phyloP scores from a whole-genome alignment of 495 filamentous ascomycete species.

The Extremus antarcticus region DNA sequence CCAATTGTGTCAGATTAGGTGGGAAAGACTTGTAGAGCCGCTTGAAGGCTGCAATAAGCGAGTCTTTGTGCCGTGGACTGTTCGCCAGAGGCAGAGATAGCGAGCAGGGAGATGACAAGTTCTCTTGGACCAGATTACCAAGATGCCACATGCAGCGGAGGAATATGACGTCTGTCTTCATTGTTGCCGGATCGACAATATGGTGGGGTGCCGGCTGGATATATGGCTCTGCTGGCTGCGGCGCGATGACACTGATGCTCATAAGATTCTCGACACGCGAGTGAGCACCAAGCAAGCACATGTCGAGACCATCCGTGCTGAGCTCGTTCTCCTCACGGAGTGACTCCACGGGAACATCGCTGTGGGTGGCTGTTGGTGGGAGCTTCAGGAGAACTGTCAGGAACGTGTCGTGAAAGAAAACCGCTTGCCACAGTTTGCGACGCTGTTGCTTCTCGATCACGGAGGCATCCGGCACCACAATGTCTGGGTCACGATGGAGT shows the following conservation, averaged over 20 bases:
- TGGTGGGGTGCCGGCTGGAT: conserved; percentile 21
- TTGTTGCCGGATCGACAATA: conserved; percentile 39
- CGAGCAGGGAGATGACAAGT: conserved; percentile 54
- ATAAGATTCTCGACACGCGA: conserved; percentile 28
- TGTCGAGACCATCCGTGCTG: conserved; percentile 15
- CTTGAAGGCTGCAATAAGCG: conserved; percentile 50
- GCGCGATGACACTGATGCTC: conserved; percentile 33
- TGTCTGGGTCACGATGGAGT: conserved; percentile 62
- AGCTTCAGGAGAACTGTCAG: conserved; percentile 63
- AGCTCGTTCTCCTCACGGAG: conserved; percentile 34
- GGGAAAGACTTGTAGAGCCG: conserved; percentile 55
- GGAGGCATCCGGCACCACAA: conserved; percentile 47
- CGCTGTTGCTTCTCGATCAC: conserved; percentile 57
- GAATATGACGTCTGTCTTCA: conserved; percentile 47
- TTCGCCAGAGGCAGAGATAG: conserved; percentile 53
- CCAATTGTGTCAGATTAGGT: conserved; percentile 49
- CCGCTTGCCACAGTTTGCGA: conserved; percentile 63
- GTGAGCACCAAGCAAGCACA: conserved; percentile 5
- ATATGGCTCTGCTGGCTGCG: conserved; percentile 11
- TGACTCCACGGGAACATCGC: conserved; percentile 57
- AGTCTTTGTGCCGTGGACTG: conserved; percentile 46
- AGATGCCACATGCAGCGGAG: conserved; percentile 61
- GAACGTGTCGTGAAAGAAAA: conserved; percentile 66
- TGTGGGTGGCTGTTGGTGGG: conserved; percentile 60
- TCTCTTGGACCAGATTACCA: conserved; percentile 59